A percentile compares a stretch with the other conserved stretches of the same genome.
Evolutionary conservation across 2,329 filamentous ascomycete species (phyloP).

Genomic region (Aspergillus hiratsukae): DNA sequence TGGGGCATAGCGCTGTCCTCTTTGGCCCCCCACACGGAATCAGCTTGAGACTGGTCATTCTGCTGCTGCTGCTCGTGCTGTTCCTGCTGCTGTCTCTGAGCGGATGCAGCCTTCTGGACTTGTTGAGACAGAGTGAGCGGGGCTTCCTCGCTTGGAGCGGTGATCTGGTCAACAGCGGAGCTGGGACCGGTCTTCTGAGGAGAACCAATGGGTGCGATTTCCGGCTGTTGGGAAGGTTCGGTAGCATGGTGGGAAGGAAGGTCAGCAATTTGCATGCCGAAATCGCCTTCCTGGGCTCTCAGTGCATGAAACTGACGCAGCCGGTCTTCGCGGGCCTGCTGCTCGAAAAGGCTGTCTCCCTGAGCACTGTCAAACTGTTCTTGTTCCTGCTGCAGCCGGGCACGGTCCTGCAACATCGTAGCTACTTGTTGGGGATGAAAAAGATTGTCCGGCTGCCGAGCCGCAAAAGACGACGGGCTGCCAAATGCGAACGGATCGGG

Average conservation of each 20-base stretch:
- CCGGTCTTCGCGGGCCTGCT: conserved; percentile 58
- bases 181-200: conserved; percentile 23
- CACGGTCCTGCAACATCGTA: conserved; percentile 58
- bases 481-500: conserved; percentile 47
- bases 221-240: conserved; percentile 23
- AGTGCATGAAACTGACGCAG: conserved; percentile 79
- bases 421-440: conserved; percentile 54
- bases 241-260: conserved; percentile 39
- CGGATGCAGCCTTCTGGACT: conserved; percentile 66
- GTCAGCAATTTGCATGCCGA: conserved; percentile 34
- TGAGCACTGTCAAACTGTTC: conserved; percentile 48
- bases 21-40: conserved; percentile 56
- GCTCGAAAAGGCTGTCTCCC: conserved; percentile 44
- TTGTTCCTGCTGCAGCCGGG: conserved; percentile 58
- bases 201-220: conserved; percentile 17
- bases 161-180: conserved; percentile 10
- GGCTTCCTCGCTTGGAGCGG: conserved; percentile 39
- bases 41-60: conserved; percentile 35
- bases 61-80: conserved; percentile 27
- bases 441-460: conserved; percentile 43
- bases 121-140: conserved; percentile 74
- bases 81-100: conserved; percentile 33
- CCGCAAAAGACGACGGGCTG: conserved; percentile 42
- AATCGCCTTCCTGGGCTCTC: conserved; percentile 64
- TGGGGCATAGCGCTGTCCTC: conserved; percentile 63